These are phyloP conservation scores for Lachancea dasiensis DNA, from an alignment of 805 yeast genomes.

Conservation along the genomic window DNA sequence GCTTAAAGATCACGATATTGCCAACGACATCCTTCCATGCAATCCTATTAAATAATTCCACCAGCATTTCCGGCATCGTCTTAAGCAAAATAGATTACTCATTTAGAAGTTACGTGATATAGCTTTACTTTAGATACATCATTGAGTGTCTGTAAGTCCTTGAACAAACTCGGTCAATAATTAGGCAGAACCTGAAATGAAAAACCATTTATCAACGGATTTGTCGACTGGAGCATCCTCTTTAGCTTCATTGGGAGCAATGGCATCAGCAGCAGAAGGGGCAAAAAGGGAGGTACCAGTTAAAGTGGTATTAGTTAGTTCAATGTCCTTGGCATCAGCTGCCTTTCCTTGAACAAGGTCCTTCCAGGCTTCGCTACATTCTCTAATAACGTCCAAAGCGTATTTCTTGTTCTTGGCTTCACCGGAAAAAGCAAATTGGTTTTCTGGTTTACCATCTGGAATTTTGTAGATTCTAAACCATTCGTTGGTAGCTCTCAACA, in stretches of 20 bases:
- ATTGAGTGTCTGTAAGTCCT: no score
- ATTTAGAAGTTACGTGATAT: no score
- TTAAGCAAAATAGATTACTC: no score
- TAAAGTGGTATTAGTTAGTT: slow-evolving; percentile 72
- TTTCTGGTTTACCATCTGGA: slow-evolving; percentile 97
- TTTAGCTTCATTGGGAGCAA: slow-evolving; percentile 66
- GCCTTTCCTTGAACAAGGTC: slow-evolving; percentile 59
- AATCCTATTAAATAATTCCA: no score
- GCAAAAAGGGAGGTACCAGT: slow-evolving; percentile 48
- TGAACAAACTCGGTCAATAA: no score
- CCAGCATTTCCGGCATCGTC: no score
- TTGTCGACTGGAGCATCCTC: slow-evolving; percentile 94
- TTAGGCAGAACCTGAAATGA: slow-evolving; percentile 74
- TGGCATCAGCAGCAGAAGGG: slow-evolving; percentile 39
- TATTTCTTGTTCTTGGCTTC: slow-evolving; percentile 82
- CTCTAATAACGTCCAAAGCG: slow-evolving; percentile 77
- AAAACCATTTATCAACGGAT: slow-evolving; percentile 98
- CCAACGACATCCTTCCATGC: slow-evolving; percentile 50
- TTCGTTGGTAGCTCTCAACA: slow-evolving; percentile 87
- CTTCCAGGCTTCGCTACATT: slow-evolving; percentile 83
- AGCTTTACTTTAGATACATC: no score
- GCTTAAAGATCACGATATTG: slow-evolving; percentile 27
- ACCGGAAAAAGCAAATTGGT: slow-evolving; percentile 95
- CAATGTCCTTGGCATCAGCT: slow-evolving; percentile 59
- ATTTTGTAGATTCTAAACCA: slow-evolving; percentile 98